Percentiles rank a stretch among this genome's conserved stretches.
These are phyloP conservation scores for Trematosphaeria pertusa DNA, from an alignment of 2,329 filamentous ascomycete genomes.

Conservation along the genomic window DNA sequence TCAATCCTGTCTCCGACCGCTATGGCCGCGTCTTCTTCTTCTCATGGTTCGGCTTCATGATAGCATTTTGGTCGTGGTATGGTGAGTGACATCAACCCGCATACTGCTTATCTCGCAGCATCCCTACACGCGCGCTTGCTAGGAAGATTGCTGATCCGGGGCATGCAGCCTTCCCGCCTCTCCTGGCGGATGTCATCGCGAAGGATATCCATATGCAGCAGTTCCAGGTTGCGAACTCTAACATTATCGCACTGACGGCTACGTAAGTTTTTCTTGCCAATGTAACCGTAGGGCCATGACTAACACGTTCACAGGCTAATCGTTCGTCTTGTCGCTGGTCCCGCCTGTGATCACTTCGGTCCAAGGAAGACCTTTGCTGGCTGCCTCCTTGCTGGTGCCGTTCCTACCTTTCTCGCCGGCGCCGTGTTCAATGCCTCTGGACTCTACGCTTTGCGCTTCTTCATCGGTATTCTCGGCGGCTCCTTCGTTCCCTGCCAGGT, in stretches of 20 bases:
- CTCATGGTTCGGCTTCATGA: slow-evolving; percentile 83
- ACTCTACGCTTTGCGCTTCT: slow-evolving; percentile 76
- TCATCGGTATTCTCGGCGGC: slow-evolving; percentile 78
- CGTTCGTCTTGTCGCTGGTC: slow-evolving; percentile 77
- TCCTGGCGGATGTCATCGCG: slow-evolving; percentile 67
- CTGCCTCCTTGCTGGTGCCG: slow-evolving; percentile 74
- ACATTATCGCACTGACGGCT: slow-evolving; percentile 74
- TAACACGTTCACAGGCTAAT: slow-evolving; percentile 56
- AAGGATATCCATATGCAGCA: slow-evolving; percentile 75
- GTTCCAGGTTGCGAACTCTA: slow-evolving; percentile 80
- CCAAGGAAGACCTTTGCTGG: slow-evolving; percentile 78
- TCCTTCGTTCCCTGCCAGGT: slow-evolving; percentile 86
- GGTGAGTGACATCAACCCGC: slow-evolving; percentile 24
- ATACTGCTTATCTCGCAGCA: slow-evolving; percentile 17
- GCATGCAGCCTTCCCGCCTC: slow-evolving; percentile 39
- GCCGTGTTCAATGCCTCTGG: slow-evolving; percentile 70
- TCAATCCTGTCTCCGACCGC: slow-evolving; percentile 74
- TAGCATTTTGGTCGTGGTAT: slow-evolving; percentile 81
- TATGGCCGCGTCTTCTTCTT: slow-evolving; percentile 91
- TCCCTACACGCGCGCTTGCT: background rate
- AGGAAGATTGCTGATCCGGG: background rate
- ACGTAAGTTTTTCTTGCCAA: slow-evolving; percentile 21
- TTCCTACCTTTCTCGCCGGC: slow-evolving; percentile 84
- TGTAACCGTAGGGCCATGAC: too few species aligned
- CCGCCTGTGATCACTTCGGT: slow-evolving; percentile 81